Evolutionary conservation across 805 yeast genomes (phyloP), one percentile per base, ranked within the genome.

Genomic region (Candida silvicultrix): DNA sequence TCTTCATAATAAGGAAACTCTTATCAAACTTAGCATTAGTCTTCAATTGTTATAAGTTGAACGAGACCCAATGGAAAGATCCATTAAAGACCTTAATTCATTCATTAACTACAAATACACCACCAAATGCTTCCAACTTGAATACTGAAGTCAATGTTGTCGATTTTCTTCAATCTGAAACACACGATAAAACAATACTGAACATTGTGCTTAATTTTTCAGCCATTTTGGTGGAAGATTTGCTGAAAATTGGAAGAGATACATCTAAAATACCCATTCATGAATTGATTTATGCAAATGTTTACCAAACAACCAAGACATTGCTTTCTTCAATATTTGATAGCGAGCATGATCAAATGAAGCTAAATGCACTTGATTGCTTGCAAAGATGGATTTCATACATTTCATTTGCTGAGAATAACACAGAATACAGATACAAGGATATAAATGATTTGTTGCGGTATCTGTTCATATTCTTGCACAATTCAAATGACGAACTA

Each of bases 1-100:
- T 64, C 43, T 68, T 81, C 53, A 76, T 83, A n/a, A 62, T 78
- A 21, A 74, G 70, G 48, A 85, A 85, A 55, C 59, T 85, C 43
- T 60, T 84, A 43, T 74, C 85, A 7, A 75, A 80, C 42, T 54
- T 82, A 28, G 69, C 81, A 3, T 57, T 77, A 31, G 56, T 78
- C 4, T 83, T 68, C 59, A 51, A 44, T 19, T 47, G 47, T 14
- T 49, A 41, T 21, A 47, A 46, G 4, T 62, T 72, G 31, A 62
- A 65, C 41, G 63, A 69, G 46, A 6, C 55, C 1, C 42, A 48
- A 3, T 77, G 81, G 75, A 40, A 45, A 6, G 55, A 69, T 42
- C 80, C 82, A 1, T 45, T 77, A 25, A 34, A 53, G 1, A 49
- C 68, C 1, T 32, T 69, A 18, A 38, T 58, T 5, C 48, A 45